Evolutionary conservation across 139 green algal species (phyloP), one percentile per base, ranked within the genome.

Genomic region (Diplosphaera chodatii): DNA sequence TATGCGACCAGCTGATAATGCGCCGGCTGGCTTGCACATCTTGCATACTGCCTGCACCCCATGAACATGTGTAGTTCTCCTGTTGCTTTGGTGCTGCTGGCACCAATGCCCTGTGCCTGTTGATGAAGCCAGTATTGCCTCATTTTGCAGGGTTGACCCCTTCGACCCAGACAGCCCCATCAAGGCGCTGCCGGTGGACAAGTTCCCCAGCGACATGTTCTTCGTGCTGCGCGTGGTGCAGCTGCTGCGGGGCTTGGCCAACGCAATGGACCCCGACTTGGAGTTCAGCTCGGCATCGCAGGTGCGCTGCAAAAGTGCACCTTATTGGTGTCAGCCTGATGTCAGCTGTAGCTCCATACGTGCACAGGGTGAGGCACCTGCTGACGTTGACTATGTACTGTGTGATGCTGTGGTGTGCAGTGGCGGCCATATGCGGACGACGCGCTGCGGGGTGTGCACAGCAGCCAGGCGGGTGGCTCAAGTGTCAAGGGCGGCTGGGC

Each of bases 121-220:
- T n/a, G n/a, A n/a, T n/a, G n/a, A n/a, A n/a, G n/a, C n/a, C n/a
- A n/a, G n/a, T n/a, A n/a, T n/a, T n/a, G n/a, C n/a, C n/a, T n/a
- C n/a, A n/a, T n/a, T 10, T 32, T 30, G 40, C 71, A 83, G 82
- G 82, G 86, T 95, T n/a, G 84, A 97, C 76, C 91, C 91, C 4
- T 97, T 96, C 82, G 86, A 89, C 72, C 72, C 85, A 2, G 77
- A 92, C 65, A 91, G 83, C 28, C 87, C 89, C 41, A 89, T 98
- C 68, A 96, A 97, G 82, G 72, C 87, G 67, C 81, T 85, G 65
- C 80, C 78, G 70, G 88, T 98, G 73, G 75, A 83, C 59, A 82
- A 77, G n/a, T 98, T 98, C 80, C 94, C 94, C 0, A 74, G 85
- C 28, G 94, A 98, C 81, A 80, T 97, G 70, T 98, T 98, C 80